These are phyloP conservation scores for Auricularia sp. DNA, from an alignment of 768 basidiomycete genomes.

Conservation along the genomic window DNA sequence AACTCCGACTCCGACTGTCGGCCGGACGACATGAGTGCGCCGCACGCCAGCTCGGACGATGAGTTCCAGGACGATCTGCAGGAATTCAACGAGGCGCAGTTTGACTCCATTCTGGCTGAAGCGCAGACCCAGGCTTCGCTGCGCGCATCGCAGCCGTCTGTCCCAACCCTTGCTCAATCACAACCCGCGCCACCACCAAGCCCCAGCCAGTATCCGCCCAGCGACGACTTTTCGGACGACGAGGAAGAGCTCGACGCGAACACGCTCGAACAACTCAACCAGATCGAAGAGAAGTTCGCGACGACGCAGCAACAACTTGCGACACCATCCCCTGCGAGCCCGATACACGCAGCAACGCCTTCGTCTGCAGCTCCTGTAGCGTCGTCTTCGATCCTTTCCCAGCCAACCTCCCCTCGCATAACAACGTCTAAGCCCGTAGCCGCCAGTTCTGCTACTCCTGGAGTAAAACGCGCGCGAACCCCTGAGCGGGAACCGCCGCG, in stretches of 20 bases:
- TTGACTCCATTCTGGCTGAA: neutral
- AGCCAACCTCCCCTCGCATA: neutral
- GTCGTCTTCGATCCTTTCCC: neutral
- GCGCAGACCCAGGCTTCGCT: neutral
- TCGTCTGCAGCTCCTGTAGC: too few relatives aligned
- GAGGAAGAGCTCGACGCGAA: too few relatives aligned
- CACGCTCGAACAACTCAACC: neutral
- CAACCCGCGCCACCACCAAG: too few relatives aligned
- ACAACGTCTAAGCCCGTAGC: too few relatives aligned
- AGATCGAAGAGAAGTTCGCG: neutral
- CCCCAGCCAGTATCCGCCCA: too few relatives aligned
- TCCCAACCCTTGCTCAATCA: too few relatives aligned
- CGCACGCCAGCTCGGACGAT: neutral
- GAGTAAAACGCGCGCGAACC: too few relatives aligned
- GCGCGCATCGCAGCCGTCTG: too few relatives aligned
- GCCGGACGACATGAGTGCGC: neutral
- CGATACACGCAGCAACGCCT: too few relatives aligned
- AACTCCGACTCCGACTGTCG: neutral
- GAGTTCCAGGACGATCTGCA: neutral
- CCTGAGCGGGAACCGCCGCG: neutral
- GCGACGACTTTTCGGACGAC: too few relatives aligned
- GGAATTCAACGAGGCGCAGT: neutral
- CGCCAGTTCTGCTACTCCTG: too few relatives aligned
- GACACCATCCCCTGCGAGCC: too few relatives aligned
- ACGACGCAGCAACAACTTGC: neutral